Percentiles rank a stretch among this genome's conserved stretches.
Conservation (phyloP, 805 yeast genomes). For the Kodamaea lidongshanica region DNA sequence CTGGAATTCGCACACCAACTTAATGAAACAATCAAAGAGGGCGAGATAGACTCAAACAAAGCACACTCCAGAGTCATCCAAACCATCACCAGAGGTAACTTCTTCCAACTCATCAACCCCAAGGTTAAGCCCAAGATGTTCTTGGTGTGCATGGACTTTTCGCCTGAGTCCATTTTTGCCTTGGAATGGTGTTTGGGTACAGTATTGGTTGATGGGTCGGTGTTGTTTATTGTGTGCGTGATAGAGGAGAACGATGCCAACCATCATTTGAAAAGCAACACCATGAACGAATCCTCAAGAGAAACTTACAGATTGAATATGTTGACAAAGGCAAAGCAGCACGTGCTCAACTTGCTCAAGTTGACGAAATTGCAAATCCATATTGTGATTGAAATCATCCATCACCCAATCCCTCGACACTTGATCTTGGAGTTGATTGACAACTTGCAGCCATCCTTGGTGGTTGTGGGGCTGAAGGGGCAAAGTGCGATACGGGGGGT, state of each 20-base stretch:
- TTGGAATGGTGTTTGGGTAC: conserved; percentile 87
- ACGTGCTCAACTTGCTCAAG: conserved; percentile 45
- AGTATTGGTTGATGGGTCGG: conserved; percentile 74
- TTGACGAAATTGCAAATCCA: conserved; percentile 68
- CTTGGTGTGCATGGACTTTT: conserved; percentile 72
- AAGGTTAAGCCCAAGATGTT: conserved; percentile 51
- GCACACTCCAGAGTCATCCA: conserved; percentile 56
- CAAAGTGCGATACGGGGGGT: conserved; percentile 68
- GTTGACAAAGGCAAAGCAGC: conserved; percentile 39
- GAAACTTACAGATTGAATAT: conserved; percentile 33
- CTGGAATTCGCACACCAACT: conserved; percentile 50
- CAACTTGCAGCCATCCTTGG: conserved; percentile 65
- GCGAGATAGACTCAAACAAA: conserved; percentile 49
- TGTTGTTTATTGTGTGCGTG: conserved; percentile 64
- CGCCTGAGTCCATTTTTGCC: conserved; percentile 78
- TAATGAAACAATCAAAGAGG: conserved; percentile 48
- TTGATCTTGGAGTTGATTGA: conserved; percentile 65
- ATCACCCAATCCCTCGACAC: conserved; percentile 70
- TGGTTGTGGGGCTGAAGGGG: conserved; percentile 72
- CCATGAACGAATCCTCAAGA: conserved; percentile 29
- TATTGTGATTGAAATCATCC: conserved; percentile 66
- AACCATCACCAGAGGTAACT: conserved; percentile 64
- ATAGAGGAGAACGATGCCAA: conserved; percentile 43
- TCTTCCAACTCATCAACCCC: conserved; percentile 46
- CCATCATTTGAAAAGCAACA: conserved; percentile 37